These are phyloP conservation scores for Claviceps sorghi DNA, from an alignment of 2,329 filamentous ascomycete genomes.

Conservation along the genomic window DNA sequence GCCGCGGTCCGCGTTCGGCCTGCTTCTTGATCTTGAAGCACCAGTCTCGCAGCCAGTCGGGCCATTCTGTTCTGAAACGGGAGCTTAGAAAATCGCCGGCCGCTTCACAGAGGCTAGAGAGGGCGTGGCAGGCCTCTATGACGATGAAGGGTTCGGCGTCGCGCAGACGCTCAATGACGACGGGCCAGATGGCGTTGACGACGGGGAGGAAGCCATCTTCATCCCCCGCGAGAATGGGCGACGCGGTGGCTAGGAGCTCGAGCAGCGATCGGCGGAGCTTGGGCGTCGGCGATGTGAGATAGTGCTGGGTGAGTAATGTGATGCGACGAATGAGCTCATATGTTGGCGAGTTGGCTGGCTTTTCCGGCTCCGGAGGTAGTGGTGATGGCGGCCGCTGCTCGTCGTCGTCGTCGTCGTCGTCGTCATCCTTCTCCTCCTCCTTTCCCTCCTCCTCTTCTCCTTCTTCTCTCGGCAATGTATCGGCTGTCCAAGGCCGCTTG, in stretches of 20 bases:
- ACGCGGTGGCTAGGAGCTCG: conserved; percentile 57
- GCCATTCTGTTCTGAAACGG: conserved; percentile 63
- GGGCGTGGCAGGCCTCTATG: conserved; percentile 52
- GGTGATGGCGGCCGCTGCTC: conserved; percentile 16
- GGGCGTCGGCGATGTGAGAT: conserved; percentile 73
- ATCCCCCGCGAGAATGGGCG: conserved; percentile 56
- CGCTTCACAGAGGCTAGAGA: conserved; percentile 52
- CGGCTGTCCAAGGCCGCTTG: conserved; percentile 23
- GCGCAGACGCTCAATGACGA: conserved; percentile 52
- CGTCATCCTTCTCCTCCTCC: conserved; percentile 15
- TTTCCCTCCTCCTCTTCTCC: conserved; percentile 19
- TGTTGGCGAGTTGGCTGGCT: conserved; percentile 57
- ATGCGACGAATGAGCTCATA: conserved; percentile 74
- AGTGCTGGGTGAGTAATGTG: conserved; percentile 71
- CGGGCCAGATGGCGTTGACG: conserved; percentile 82
- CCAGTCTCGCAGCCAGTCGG: conserved; percentile 36
- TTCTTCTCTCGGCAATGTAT: conserved; percentile 16
- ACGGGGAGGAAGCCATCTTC: conserved; percentile 78
- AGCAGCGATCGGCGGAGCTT: conserved; percentile 66
- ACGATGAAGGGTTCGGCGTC: conserved; percentile 55
- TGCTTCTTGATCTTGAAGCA: conserved; percentile 28
- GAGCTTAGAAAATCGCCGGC: conserved; percentile 71
- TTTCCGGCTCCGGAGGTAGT: conserved; percentile 26
- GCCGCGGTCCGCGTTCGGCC: conserved; percentile 14
- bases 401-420: conserved; percentile 21